A percentile compares a stretch with the other conserved stretches of the same genome.
phyloP scores from a whole-genome alignment of 441 rosid species.

The Corymbia citriodora region DNA sequence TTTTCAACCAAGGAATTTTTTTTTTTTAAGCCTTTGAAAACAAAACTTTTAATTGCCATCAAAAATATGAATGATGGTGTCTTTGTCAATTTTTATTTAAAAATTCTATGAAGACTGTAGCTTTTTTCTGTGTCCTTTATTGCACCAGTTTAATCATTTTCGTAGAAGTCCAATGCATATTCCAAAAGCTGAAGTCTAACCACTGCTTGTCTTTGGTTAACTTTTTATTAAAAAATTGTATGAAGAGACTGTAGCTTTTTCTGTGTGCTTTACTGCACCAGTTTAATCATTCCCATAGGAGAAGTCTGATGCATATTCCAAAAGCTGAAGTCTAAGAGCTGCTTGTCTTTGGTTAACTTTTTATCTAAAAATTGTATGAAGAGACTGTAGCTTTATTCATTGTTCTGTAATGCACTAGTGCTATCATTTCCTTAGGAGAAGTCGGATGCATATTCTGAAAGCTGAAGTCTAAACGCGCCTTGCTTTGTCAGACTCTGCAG shows the following conservation, averaged over 20 bases:
- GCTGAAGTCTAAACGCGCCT: neutral
- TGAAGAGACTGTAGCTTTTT: neutral
- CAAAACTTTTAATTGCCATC: neutral
- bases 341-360: neutral
- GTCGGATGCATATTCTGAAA: neutral
- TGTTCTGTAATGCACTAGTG: neutral
- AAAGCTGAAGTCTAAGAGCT: neutral
- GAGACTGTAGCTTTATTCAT: neutral
- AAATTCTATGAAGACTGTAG: neutral
- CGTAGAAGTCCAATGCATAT: neutral
- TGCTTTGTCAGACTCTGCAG: constrained; percentile 62
- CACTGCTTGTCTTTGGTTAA: neutral
- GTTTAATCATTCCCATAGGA: neutral
- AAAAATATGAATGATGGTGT: neutral
- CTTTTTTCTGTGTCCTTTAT: neutral
- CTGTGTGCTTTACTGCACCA: neutral
- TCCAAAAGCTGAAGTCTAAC: neutral
- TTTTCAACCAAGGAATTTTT: neutral
- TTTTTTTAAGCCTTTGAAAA: neutral
- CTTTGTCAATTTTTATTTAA: neutral
- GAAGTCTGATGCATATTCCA: neutral
- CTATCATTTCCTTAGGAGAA: neutral
- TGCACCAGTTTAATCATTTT: neutral
- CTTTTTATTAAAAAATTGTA: neutral
- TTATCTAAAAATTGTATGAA: neutral